Percentiles rank a stretch among this genome's conserved stretches.
Conservation (phyloP, 176 grass and related monocot species). For the barley (Hordeum vulgare) region DNA sequence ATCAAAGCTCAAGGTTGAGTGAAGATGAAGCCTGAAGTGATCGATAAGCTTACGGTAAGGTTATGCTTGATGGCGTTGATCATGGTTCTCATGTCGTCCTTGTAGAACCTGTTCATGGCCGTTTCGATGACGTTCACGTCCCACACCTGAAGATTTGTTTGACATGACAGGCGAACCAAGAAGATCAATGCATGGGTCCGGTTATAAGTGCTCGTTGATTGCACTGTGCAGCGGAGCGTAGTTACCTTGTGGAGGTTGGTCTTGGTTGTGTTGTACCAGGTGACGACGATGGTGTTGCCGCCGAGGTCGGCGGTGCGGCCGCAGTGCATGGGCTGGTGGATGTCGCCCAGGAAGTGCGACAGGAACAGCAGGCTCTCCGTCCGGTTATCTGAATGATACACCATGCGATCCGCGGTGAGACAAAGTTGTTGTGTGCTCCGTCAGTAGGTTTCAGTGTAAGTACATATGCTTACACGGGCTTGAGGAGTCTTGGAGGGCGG, state of each 20-base stretch:
- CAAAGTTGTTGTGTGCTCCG: background rate
- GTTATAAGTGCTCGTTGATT: too few relatives aligned
- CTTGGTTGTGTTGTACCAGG: constrained; percentile 51
- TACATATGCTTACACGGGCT: constrained; percentile 25
- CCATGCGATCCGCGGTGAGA: background rate
- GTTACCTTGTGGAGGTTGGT: constrained; percentile 60
- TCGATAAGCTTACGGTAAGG: constrained; percentile 47
- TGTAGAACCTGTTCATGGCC: constrained; percentile 65
- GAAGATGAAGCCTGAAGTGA: background rate
- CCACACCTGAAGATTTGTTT: constrained; percentile 44
- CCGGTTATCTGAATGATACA: constrained; percentile 16
- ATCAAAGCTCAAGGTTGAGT: background rate
- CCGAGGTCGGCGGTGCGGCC: constrained; percentile 26
- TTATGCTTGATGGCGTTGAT: constrained; percentile 57
- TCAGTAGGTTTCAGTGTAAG: background rate
- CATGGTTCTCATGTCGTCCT: constrained; percentile 51
- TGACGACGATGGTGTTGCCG: constrained; percentile 45
- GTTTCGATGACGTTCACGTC: constrained; percentile 75
- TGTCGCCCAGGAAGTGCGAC: constrained; percentile 60
- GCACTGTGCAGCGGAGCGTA: background rate
- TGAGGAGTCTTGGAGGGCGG: constrained; percentile 21
- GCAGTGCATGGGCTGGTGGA: constrained; percentile 69
- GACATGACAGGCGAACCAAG: too few relatives aligned
- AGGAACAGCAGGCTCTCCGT: constrained; percentile 63
- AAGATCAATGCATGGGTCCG: background rate